phyloP scores from a whole-genome alignment of 352 stramenopile genomes.

The Globisporangium irregulare region DNA sequence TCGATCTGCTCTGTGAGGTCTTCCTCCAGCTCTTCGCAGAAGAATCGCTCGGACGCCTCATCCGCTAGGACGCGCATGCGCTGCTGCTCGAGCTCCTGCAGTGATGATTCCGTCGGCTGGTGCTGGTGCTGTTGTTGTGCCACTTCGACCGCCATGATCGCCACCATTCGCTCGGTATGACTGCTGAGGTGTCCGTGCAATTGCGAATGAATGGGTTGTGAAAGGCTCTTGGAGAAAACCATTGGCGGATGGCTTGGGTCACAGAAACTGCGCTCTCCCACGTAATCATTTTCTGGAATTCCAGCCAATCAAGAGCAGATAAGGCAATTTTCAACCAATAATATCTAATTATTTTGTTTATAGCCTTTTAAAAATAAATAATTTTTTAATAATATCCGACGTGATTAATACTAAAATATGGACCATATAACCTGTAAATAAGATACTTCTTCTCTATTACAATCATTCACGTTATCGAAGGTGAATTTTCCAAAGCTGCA shows the following conservation, averaged over 20 bases:
- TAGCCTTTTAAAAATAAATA: too few relatives aligned
- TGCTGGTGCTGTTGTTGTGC: neutral
- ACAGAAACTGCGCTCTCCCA: neutral
- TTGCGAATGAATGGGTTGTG: neutral
- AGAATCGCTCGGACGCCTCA: slow-evolving; percentile 41
- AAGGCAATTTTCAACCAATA: neutral
- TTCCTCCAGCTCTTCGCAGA: slow-evolving; percentile 79
- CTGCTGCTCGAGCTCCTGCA: neutral
- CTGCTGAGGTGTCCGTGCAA: neutral
- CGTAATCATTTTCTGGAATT: neutral
- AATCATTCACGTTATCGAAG: neutral
- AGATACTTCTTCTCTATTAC: neutral
- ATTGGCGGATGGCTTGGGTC: neutral
- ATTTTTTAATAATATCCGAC: too few relatives aligned
- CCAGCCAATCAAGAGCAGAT: neutral
- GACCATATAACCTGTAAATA: too few relatives aligned
- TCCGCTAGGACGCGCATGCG: neutral
- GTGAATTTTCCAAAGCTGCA: neutral
- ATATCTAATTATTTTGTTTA: neutral
- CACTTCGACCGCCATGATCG: slow-evolving; percentile 10
- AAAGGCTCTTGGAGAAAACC: neutral
- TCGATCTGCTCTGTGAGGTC: slow-evolving; percentile 45
- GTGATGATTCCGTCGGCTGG: neutral
- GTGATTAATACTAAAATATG: too few relatives aligned
- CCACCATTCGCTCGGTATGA: slow-evolving; percentile 1